phyloP scores from a whole-genome alignment of 352 stramenopile species.

The Bremia lactucae region DNA sequence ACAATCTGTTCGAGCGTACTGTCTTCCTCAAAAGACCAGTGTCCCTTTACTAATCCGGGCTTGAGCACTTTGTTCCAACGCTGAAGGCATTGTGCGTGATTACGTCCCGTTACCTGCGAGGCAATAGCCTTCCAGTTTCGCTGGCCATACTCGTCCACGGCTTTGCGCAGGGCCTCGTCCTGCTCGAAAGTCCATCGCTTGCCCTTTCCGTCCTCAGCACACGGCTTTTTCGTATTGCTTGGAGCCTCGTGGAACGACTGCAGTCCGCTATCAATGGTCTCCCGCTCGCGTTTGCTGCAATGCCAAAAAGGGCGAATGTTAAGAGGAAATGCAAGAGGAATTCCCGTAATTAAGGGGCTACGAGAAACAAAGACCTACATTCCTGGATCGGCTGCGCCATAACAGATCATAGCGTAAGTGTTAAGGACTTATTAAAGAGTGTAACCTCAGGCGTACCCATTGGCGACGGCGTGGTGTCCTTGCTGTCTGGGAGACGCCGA shows the following conservation, averaged over 20 bases:
- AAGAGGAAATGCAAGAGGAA: too few species aligned
- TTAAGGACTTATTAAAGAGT: too few species aligned
- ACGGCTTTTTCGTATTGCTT: conserved; percentile 42
- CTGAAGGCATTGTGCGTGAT: conserved; percentile 69
- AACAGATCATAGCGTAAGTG: too few species aligned
- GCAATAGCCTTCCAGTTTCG: conserved; percentile 83
- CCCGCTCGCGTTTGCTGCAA: conserved; percentile 43
- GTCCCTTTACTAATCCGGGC: conserved; percentile 85
- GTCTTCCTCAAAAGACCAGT: conserved; percentile 89
- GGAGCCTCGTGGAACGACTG: conserved; percentile 38
- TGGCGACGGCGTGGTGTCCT: too few species aligned
- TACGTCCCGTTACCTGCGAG: conserved; percentile 40
- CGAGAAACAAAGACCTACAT: too few species aligned
- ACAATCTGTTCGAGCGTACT: conserved; percentile 77
- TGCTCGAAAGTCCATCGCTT: conserved; percentile 66
- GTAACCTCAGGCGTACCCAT: too few species aligned
- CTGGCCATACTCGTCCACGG: conserved; percentile 66
- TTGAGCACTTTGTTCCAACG: conserved; percentile 85
- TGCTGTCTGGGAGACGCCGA: too few species aligned
- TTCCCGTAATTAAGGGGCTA: too few species aligned
- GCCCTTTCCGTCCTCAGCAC: conserved; percentile 40
- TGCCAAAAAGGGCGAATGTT: background rate
- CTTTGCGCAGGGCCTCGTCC: conserved; percentile 62
- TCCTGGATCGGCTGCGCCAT: too few species aligned
- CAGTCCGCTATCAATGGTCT: conserved; percentile 24